Percentiles rank a stretch among this genome's conserved stretches.
phyloP scores from a whole-genome alignment of 1,284 basidiomycete genomes.

The Melampsora americana region DNA sequence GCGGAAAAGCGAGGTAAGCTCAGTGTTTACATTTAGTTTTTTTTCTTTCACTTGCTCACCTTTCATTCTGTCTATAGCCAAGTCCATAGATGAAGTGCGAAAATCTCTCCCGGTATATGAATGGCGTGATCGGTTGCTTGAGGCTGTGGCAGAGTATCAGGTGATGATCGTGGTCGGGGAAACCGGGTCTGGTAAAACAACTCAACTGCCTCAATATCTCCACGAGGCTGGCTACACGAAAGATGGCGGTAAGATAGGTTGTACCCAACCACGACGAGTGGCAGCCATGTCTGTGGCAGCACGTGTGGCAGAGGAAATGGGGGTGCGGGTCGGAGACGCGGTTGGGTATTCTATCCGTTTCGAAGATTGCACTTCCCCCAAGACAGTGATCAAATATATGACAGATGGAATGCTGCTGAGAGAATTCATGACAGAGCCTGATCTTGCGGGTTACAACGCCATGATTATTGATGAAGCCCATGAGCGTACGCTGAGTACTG shows the following conservation, averaged over 20 bases:
- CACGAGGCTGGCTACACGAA: constrained; percentile 94
- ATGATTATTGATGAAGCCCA: constrained; percentile 96
- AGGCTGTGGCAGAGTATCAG: constrained; percentile 85
- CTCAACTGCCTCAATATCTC: constrained; percentile 94
- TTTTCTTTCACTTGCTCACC: not conserved
- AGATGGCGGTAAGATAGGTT: constrained; percentile 81
- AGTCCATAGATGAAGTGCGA: constrained; percentile 82
- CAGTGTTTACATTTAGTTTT: not conserved
- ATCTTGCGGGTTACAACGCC: constrained; percentile 84
- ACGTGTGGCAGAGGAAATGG: constrained; percentile 98
- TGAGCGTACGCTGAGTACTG: constrained; percentile 89
- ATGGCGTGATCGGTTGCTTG: constrained; percentile 79
- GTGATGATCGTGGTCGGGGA: constrained; percentile 57
- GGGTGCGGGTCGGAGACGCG: constrained; percentile 89
- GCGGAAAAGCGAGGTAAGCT: constrained; percentile 79
- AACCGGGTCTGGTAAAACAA: constrained; percentile 91
- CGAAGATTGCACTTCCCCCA: constrained; percentile 98
- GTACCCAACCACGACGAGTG: constrained; percentile 96
- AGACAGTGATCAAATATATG: constrained; percentile 93
- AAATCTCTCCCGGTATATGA: constrained; percentile 85
- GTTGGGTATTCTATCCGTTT: constrained; percentile 99
- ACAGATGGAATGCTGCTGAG: constrained; percentile 96
- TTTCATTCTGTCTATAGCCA: constrained; percentile 60
- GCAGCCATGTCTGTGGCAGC: constrained; percentile 99
- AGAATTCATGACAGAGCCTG: constrained; percentile 92